These are phyloP conservation scores for Ogataea chonburiensis DNA, from an alignment of 805 yeast genomes.

Conservation along the genomic window DNA sequence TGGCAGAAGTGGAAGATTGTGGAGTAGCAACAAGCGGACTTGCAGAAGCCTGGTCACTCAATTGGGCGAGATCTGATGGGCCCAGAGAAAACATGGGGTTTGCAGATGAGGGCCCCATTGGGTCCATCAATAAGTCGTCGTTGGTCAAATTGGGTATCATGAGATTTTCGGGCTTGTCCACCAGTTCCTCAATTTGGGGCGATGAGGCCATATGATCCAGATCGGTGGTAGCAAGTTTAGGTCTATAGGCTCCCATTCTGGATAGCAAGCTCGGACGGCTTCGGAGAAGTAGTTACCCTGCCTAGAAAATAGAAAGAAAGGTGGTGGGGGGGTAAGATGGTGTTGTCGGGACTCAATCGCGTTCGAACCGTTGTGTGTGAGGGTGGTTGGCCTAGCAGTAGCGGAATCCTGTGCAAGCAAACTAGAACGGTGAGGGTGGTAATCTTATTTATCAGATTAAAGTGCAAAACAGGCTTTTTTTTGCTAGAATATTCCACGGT, in stretches of 20 bases:
- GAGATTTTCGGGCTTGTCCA: slow-evolving; percentile 4
- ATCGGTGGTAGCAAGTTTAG: slow-evolving; percentile 4
- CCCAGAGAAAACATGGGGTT: background rate
- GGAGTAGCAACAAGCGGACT: slow-evolving; percentile 18
- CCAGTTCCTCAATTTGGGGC: slow-evolving; percentile 16
- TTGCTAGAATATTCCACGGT: slow-evolving; percentile 15
- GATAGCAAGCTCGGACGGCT: background rate
- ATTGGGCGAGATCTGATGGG: slow-evolving; percentile 12
- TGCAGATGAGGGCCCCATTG: slow-evolving; percentile 1
- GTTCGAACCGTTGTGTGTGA: too few species aligned
- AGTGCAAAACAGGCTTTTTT: slow-evolving; percentile 2
- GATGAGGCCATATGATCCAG: slow-evolving; percentile 4
- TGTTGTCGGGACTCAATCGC: too few species aligned
- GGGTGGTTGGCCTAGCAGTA: background rate
- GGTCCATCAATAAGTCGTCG: slow-evolving; percentile 14
- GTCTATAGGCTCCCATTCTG: slow-evolving; percentile 11
- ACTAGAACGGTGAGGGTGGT: background rate
- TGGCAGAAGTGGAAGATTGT: slow-evolving; percentile 11
- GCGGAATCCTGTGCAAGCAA: background rate
- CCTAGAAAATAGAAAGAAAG: background rate
- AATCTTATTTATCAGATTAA: background rate
- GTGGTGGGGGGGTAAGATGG: background rate
- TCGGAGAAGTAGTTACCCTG: slow-evolving; percentile 4
- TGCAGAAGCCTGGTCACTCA: slow-evolving; percentile 11
- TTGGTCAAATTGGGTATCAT: slow-evolving; percentile 9